Conservation (phyloP, 106 monocot species). For the Allium sativum region DNA sequence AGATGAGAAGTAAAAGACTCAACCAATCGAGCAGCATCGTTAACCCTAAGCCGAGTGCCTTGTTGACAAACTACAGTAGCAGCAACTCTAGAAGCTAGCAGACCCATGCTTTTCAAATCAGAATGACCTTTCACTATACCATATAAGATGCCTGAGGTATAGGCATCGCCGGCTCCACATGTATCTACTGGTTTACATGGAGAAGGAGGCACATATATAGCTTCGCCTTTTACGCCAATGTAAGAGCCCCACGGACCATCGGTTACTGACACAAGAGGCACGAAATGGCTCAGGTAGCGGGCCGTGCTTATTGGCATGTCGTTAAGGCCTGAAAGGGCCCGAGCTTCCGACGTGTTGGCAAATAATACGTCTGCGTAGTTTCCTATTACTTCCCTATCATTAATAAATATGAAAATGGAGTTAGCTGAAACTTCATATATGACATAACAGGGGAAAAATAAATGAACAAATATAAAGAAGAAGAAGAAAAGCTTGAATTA, state of each 20-base stretch:
- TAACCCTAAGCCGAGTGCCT: slow-evolving; percentile 73
- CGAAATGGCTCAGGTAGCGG: slow-evolving; percentile 67
- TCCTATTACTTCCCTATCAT: slow-evolving; percentile 63
- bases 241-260: slow-evolving; percentile 75
- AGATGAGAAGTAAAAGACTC: slow-evolving; percentile 45
- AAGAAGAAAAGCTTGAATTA: too few species aligned
- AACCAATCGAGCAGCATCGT: slow-evolving; percentile 57
- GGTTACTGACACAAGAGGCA: slow-evolving; percentile 81
- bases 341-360: slow-evolving; percentile 68
- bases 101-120: slow-evolving; percentile 78
- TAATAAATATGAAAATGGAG: too few species aligned
- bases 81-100: slow-evolving; percentile 79
- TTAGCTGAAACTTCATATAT: too few species aligned
- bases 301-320: slow-evolving; percentile 54
- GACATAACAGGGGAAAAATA: background rate
- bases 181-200: slow-evolving; percentile 68
- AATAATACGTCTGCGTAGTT: slow-evolving; percentile 84
- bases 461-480: background rate
- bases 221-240: slow-evolving; percentile 82
- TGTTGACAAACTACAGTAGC: slow-evolving; percentile 85
- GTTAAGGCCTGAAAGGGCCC: slow-evolving; percentile 42
- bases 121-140: slow-evolving; percentile 65
- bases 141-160: slow-evolving; percentile 80
- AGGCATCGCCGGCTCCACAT: slow-evolving; percentile 92
- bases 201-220: slow-evolving; percentile 80